Conservation (phyloP, 495 filamentous ascomycete species). For the Daldinia caldariorum region DNA sequence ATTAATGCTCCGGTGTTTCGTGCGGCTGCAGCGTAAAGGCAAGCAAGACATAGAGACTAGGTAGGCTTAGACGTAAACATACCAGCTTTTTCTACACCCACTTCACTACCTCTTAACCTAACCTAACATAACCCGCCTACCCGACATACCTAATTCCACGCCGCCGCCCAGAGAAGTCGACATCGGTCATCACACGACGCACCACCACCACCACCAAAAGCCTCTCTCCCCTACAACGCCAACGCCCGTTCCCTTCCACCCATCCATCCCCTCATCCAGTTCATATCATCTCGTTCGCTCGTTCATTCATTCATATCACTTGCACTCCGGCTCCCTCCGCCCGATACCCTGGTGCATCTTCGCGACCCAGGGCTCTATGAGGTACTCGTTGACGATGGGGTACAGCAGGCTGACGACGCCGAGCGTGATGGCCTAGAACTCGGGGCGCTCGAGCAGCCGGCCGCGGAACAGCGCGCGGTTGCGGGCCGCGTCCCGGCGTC, state of each 20-base stretch:
- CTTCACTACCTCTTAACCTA: neutral
- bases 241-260: neutral
- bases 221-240: too few species aligned
- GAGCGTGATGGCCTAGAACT: slow-evolving; percentile 36
- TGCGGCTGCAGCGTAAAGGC: neutral
- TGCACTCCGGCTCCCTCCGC: neutral
- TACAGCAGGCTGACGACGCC: slow-evolving; percentile 34
- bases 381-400: slow-evolving; percentile 34
- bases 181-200: neutral
- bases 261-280: neutral
- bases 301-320: neutral
- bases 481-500: slow-evolving; percentile 38
- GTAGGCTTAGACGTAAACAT: slow-evolving; percentile 8
- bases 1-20: neutral
- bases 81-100: neutral
- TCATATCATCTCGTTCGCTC: too few species aligned
- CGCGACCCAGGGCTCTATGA: slow-evolving; percentile 20
- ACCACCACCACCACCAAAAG: neutral
- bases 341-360: too few species aligned
- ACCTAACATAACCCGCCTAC: neutral
- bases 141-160: neutral
- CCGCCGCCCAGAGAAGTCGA: neutral
- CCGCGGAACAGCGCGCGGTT: slow-evolving; percentile 39
- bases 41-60: slow-evolving; percentile 10
- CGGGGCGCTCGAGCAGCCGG: slow-evolving; percentile 28